These are phyloP conservation scores for Caryopteris hybrid DNA, from an alignment of 305 asterid genomes.

Conservation along the genomic window DNA sequence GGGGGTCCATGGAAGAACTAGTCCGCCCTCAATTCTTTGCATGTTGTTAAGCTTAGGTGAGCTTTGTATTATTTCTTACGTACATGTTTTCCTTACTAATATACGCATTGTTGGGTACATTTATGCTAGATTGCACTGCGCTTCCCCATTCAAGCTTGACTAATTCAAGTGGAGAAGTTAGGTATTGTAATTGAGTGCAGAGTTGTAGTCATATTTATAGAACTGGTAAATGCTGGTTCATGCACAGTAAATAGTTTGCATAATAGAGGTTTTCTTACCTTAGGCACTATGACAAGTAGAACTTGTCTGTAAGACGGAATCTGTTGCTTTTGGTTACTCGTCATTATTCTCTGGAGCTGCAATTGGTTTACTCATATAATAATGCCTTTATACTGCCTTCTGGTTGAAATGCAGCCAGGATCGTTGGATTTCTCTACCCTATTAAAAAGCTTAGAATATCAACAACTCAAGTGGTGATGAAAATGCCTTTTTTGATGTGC, in stretches of 20 bases:
- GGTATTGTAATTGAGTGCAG: background rate
- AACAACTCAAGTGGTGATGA: background rate
- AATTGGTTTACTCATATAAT: background rate
- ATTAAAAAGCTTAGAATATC: background rate
- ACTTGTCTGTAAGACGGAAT: background rate
- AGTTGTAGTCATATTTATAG: background rate
- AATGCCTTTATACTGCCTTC: background rate
- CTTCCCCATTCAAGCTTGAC: background rate
- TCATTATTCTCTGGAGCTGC: background rate
- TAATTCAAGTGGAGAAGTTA: background rate
- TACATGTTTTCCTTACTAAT: background rate
- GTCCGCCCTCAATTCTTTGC: background rate
- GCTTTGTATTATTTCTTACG: conserved; percentile 10
- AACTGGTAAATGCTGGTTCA: background rate
- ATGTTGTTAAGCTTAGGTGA: background rate
- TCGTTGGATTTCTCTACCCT: background rate
- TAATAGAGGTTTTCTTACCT: background rate
- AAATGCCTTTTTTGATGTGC: conserved; percentile 18
- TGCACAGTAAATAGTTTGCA: background rate
- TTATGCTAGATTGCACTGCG: background rate
- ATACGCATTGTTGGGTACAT: background rate
- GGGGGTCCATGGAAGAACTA: background rate
- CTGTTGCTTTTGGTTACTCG: background rate
- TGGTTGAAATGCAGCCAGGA: conserved; percentile 3
- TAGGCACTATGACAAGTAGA: background rate